Conservation (phyloP, 371 early-diverging fungal species). For the Apophysomyces trapeziformis region DNA sequence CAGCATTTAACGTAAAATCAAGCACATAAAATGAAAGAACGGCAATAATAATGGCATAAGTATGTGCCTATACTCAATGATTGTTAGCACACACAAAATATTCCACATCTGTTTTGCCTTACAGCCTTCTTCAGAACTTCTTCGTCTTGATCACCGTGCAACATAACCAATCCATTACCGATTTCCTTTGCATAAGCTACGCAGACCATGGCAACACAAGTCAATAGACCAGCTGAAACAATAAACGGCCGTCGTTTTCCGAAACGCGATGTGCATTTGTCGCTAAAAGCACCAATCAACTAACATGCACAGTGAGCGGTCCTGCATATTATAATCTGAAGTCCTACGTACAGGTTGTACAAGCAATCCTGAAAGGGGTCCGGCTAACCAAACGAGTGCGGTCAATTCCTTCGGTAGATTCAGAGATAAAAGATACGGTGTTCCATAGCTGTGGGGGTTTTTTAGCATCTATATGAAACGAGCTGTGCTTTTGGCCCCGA, state of each 20-base stretch:
- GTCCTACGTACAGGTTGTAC: slow-evolving; percentile 29
- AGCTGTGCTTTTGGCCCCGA: not conserved
- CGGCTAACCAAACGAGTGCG: slow-evolving; percentile 79
- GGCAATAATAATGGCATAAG: slow-evolving; percentile 54
- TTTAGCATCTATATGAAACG: not conserved
- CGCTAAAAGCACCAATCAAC: slow-evolving; percentile 68
- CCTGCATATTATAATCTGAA: not conserved
- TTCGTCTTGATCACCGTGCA: slow-evolving; percentile 37
- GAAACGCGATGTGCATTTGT: slow-evolving; percentile 57
- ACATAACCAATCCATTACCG: slow-evolving; percentile 20
- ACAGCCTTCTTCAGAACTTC: slow-evolving; percentile 57
- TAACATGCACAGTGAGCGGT: slow-evolving; percentile 16
- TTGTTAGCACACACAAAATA: slow-evolving; percentile 47
- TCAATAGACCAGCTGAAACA: slow-evolving; percentile 60
- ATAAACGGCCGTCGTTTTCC: slow-evolving; percentile 71
- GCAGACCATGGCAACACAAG: slow-evolving; percentile 62
- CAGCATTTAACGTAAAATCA: slow-evolving; percentile 82
- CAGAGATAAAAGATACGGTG: slow-evolving; percentile 74
- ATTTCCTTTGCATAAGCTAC: slow-evolving; percentile 72
- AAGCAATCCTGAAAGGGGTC: slow-evolving; percentile 72
- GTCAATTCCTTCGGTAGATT: slow-evolving; percentile 69
- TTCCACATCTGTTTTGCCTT: slow-evolving; percentile 24
- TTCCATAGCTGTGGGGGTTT: slow-evolving; percentile 63
- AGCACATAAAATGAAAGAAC: slow-evolving; percentile 73
- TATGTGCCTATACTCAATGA: slow-evolving; percentile 15